A percentile compares a stretch with the other conserved stretches of the same genome.
These are phyloP conservation scores for Fraxinus albicans DNA, from an alignment of 305 asterid species.

Conservation along the genomic window DNA sequence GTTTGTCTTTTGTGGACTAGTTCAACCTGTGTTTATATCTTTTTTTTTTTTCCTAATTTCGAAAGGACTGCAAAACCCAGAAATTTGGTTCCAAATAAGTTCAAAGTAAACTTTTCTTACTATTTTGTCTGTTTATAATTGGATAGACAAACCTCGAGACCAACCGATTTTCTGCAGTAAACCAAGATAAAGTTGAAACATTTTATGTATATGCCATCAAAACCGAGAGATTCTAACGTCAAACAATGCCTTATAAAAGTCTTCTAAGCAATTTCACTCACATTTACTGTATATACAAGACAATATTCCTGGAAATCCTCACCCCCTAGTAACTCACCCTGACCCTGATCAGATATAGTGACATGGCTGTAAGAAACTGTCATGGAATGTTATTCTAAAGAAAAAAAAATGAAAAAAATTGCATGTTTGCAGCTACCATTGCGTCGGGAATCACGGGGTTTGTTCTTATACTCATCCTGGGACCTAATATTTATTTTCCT, in stretches of 20 bases:
- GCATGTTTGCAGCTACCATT: slow-evolving; percentile 69
- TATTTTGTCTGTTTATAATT: not conserved
- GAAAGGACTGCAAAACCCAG: not conserved
- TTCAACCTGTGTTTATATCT: not conserved
- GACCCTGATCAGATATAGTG: not conserved
- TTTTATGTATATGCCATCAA: not conserved
- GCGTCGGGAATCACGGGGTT: slow-evolving; percentile 82
- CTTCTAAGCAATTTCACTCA: not conserved
- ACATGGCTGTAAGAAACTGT: not conserved
- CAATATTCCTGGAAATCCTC: not conserved
- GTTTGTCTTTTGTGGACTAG: not conserved
- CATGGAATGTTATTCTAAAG: slow-evolving; percentile 1
- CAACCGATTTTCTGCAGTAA: not conserved
- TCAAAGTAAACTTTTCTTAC: not conserved
- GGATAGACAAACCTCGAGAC: not conserved
- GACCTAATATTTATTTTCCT: slow-evolving; percentile 22
- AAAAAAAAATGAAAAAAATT: not conserved
- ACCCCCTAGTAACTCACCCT: not conserved
- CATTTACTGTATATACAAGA: not conserved
- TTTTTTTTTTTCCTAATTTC: not conserved
- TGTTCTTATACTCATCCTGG: slow-evolving; percentile 41
- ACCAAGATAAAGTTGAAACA: not conserved
- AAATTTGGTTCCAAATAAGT: not conserved
- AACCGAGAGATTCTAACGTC: not conserved
- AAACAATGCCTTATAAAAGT: slow-evolving; percentile 1